Percentiles rank a stretch among this genome's conserved stretches.
Conservation (phyloP, 495 filamentous ascomycete species). For the Hyaloscypha bicolor region DNA sequence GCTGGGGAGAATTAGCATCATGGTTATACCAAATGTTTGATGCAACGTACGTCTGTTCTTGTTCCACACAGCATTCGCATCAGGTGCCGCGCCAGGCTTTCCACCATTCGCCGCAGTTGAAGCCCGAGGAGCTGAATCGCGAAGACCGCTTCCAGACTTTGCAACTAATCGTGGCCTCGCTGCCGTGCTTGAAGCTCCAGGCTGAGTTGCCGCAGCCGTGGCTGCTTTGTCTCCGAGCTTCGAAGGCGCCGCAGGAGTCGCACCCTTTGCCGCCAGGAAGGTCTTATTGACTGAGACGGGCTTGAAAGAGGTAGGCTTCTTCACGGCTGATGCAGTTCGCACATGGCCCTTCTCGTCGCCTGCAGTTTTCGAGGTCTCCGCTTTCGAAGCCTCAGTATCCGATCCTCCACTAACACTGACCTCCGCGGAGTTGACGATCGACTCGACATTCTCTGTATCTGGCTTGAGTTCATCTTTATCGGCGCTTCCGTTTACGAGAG, state of each 20-base stretch:
- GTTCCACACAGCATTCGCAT: conserved; percentile 90
- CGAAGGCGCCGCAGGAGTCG: conserved; percentile 40
- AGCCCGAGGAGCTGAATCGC: conserved; percentile 48
- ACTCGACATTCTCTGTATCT: conserved; percentile 52
- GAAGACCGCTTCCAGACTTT: conserved; percentile 53
- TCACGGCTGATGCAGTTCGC: conserved; percentile 69
- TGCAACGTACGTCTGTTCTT: conserved; percentile 85
- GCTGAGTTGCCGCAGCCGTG: conserved; percentile 25
- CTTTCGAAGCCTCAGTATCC: conserved; percentile 65
- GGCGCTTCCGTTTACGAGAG: conserved; percentile 46
- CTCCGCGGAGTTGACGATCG: conserved; percentile 54
- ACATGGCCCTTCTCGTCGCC: conserved; percentile 60
- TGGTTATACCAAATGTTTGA: conserved; percentile 9
- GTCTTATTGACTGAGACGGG: conserved; percentile 92
- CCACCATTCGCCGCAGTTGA: conserved; percentile 55
- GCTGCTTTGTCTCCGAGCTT: conserved; percentile 55
- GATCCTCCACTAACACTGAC: conserved; percentile 66
- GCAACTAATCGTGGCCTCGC: conserved; percentile 55
- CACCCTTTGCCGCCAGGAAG: conserved; percentile 65
- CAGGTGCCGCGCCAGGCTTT: conserved; percentile 53
- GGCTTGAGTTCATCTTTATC: conserved; percentile 48
- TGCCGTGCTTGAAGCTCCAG: conserved; percentile 39
- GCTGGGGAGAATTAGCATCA: conserved; percentile 53
- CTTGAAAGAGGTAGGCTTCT: conserved; percentile 89
- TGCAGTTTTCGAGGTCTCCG: conserved; percentile 50